Evolutionary conservation across 2,329 filamentous ascomycete genomes (phyloP), one percentile per base, ranked within the genome.

Genomic region (Fusarium burgessii): DNA sequence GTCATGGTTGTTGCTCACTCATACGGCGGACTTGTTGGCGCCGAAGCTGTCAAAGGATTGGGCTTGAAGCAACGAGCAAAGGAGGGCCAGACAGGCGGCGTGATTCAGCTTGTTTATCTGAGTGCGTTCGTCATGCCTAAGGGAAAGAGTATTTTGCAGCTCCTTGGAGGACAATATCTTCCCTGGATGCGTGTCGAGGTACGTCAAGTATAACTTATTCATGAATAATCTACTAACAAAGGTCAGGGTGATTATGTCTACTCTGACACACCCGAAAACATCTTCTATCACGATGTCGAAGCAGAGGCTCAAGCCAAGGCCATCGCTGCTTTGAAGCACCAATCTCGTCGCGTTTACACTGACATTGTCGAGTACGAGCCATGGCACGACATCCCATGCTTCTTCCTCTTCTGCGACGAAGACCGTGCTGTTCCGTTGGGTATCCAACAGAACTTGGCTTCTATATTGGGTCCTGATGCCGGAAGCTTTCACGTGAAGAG

Each of bases 131-230:
- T 52, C 5, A 59, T 66, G 32, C 61, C 63, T 2, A 47, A 42
- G 15, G 63, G 46, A 12, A 35, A 38, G 2, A 45, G 54, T 4
- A 38, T 66, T 4, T 3, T 66, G 7, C 41, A 25, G 2, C 23
- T 51, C 1, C 52, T 66, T 32, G 63, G 63, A 0, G 61, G 63
- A 14, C 36, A 66, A 25, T 66, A 52, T 52, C 41, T 66, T 2
- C 63, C 61, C 0, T 66, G 63, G 63, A 66, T 66, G 63, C 61
- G 63, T 1, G 61, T 54, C 1, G 54, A 66, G 54, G 63, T 66
- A 40, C 20, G 52, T 45, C 8, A 9, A 15, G 1, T 20, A 5
- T 7, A 9, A 1, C 18, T 42, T 5, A 11, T 23, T 11, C 10
- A 43, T 33, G 17, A 3, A 6, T 23, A 13, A 23, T 2, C 29